Evolutionary conservation across 2,329 filamentous ascomycete genomes (phyloP), one percentile per base, ranked within the genome.

Genomic region (Leptographium procerum): DNA sequence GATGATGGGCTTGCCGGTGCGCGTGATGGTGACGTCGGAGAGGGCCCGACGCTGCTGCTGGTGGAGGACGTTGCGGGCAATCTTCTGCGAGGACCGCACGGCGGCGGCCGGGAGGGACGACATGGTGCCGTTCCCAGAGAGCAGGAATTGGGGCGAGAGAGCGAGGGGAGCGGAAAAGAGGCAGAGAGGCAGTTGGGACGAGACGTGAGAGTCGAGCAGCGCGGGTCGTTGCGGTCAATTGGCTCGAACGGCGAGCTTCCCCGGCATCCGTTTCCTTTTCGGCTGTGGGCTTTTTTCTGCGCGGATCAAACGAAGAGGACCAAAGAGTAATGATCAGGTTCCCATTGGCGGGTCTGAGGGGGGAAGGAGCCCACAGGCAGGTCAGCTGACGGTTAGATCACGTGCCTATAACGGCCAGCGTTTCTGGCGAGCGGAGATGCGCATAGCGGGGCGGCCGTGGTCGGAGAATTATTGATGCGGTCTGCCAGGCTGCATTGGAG

Each of bases 1-100:
- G 69, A 97, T 77, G 67, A 97, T 91, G 62, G 94, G 92, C 80
- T 96, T 96, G 73, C 94, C 94, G 60, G 94, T 99, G 68, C 94
- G 83, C 62, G 92, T 95, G 70, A 99, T 96, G 68, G 88, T 80
- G 69, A 99, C 82, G 78, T 99, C 94, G 71, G 90, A 88, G 65
- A 86, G 68, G 63, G 73, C 72, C 71, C 79, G 78, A 69, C 76
- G 77, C 68, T 78, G 63, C 72, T 79, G 77, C 68, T 76, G 77
- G 67, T 77, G 75, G 66, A 75, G 68, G 65, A 77, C 67, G 67
- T 74, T 74, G 68, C 72, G 73, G 64, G 72, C 71, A 64, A 75
- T 69, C 68, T 71, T 75, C 66, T 74, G 73, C 66, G 77, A 74
- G 64, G 77, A 75, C 73, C 81, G 81, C 73, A 76, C 73, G 64